A percentile compares a stretch with the other conserved stretches of the same genome.
Conservation (phyloP, 2,329 filamentous ascomycete genomes). For the Sporothrix curviconia region DNA sequence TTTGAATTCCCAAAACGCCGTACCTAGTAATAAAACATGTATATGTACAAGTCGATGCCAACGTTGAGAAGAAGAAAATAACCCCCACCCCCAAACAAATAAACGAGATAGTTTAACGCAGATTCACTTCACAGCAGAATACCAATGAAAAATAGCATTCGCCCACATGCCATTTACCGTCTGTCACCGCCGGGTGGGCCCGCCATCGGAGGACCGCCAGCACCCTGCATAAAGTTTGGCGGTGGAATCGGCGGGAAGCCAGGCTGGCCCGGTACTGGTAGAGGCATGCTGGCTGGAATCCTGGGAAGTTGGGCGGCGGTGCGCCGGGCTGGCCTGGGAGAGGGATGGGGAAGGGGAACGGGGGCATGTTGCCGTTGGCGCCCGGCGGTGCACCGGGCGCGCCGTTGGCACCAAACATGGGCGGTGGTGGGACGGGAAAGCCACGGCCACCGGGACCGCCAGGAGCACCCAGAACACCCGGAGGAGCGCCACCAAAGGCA, state of each 20-base stretch:
- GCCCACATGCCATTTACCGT: constrained; percentile 27
- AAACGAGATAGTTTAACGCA: too few species aligned
- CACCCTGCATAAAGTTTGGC: constrained; percentile 28
- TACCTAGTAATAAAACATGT: neutral
- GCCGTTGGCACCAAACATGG: constrained; percentile 32
- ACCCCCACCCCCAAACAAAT: neutral
- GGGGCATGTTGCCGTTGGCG: neutral
- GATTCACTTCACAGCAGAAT: too few species aligned
- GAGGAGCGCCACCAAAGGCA: constrained; percentile 5
- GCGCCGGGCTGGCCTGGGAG: neutral
- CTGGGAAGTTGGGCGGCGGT: constrained; percentile 26
- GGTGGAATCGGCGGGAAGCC: constrained; percentile 34
- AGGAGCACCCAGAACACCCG: too few species aligned
- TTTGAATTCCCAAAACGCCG: neutral
- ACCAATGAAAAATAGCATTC: neutral
- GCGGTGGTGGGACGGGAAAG: constrained; percentile 36
- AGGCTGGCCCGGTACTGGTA: constrained; percentile 23
- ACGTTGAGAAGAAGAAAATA: neutral
- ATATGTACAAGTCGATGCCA: neutral
- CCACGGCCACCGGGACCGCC: constrained; percentile 18
- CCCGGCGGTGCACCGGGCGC: neutral
- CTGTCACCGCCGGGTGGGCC: constrained; percentile 20
- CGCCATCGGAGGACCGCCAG: constrained; percentile 29
- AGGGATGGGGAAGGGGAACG: neutral
- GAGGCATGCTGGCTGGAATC: constrained; percentile 35